Evolutionary conservation across 2,329 filamentous ascomycete genomes (phyloP).

Genomic region (Xylariaceae sp.): DNA sequence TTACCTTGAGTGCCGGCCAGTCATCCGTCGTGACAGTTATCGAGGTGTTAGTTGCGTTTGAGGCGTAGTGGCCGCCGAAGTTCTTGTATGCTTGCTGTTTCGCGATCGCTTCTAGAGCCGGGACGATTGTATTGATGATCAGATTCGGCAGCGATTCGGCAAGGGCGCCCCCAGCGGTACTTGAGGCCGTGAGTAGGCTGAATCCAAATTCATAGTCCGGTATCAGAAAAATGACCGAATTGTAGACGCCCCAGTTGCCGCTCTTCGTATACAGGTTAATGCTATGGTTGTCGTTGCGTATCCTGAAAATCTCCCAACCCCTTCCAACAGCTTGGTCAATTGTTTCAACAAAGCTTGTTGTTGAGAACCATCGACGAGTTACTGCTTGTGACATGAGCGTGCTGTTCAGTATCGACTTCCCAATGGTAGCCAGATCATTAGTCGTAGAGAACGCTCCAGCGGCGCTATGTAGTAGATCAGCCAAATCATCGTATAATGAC

Average conservation of each 20-base stretch:
- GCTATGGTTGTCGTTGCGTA: constrained; percentile 13
- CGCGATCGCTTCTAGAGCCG: constrained; percentile 10
- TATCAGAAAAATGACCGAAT: constrained; percentile 11
- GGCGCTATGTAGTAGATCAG: background rate
- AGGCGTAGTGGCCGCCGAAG: constrained; percentile 13
- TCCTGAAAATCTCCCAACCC: constrained; percentile 18
- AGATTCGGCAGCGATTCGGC: constrained; percentile 1
- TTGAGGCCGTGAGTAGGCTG: constrained; percentile 16
- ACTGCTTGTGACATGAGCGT: constrained; percentile 8
- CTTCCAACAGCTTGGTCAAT: constrained; percentile 16
- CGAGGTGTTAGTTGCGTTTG: constrained; percentile 7
- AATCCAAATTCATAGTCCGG: constrained; percentile 19
- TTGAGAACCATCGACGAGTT: constrained; percentile 19
- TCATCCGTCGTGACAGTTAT: constrained; percentile 11
- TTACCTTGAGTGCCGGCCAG: constrained; percentile 5
- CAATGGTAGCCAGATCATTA: constrained; percentile 13
- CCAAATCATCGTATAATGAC: background rate
- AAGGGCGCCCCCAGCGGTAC: background rate
- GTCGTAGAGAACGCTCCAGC: constrained; percentile 20
- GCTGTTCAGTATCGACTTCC: constrained; percentile 16
- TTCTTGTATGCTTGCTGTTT: constrained; percentile 10
- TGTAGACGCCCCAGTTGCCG: constrained; percentile 20
- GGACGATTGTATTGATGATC: constrained; percentile 14
- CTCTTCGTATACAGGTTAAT: constrained; percentile 17
- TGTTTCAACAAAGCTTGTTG: constrained; percentile 13